Conservation (phyloP, 2,329 filamentous ascomycete genomes). For the Alternaria longipes region DNA sequence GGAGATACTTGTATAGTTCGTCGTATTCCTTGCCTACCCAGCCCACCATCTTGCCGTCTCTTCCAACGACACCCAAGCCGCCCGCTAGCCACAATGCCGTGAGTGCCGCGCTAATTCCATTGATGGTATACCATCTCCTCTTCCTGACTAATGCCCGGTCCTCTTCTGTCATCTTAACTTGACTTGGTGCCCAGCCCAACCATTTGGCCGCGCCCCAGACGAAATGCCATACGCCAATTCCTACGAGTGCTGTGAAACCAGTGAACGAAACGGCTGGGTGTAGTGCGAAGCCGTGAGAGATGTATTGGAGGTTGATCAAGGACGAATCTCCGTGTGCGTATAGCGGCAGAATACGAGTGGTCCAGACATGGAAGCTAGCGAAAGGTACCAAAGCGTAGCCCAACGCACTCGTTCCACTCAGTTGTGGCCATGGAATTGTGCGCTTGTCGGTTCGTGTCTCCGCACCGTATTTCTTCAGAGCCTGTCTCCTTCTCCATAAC, state of each 20-base stretch:
- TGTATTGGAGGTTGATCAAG: constrained; percentile 83
- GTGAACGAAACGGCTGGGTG: constrained; percentile 72
- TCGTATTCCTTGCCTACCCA: constrained; percentile 87
- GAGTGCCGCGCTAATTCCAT: constrained; percentile 67
- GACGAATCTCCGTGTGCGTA: constrained; percentile 83
- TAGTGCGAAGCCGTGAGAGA: constrained; percentile 83
- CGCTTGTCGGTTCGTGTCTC: constrained; percentile 64
- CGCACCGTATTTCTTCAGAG: constrained; percentile 78
- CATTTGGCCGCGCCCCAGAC: constrained; percentile 88
- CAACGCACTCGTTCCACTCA: constrained; percentile 74
- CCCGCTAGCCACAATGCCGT: constrained; percentile 82
- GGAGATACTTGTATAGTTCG: constrained; percentile 71
- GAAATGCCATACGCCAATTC: constrained; percentile 76
- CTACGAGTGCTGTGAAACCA: constrained; percentile 75
- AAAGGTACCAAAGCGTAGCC: constrained; percentile 76
- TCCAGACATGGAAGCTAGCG: constrained; percentile 74
- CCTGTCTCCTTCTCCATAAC: constrained; percentile 75
- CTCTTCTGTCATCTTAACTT: constrained; percentile 60
- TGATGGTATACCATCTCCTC: constrained; percentile 75
- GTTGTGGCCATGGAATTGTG: constrained; percentile 69
- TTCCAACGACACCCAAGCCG: constrained; percentile 78
- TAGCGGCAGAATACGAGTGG: constrained; percentile 80
- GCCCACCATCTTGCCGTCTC: constrained; percentile 72
- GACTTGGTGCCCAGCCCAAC: constrained; percentile 70
- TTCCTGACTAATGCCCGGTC: constrained; percentile 65